Percentiles rank a stretch among this genome's conserved stretches.
phyloP scores from a whole-genome alignment of 2,329 filamentous ascomycete species.

The Hyphodiscus sp. region DNA sequence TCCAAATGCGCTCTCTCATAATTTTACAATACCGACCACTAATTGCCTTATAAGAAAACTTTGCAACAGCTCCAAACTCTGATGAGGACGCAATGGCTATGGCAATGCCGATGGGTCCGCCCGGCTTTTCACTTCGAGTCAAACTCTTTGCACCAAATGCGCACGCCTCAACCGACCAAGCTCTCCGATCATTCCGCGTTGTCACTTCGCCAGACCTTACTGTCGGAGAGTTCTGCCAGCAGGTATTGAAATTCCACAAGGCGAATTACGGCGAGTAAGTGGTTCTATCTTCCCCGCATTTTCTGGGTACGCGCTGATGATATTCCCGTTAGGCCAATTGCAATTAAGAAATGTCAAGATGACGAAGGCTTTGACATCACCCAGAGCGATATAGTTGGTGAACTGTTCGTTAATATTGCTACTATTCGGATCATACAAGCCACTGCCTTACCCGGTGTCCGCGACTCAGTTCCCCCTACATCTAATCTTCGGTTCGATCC shows the following conservation, averaged over 20 bases:
- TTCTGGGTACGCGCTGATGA: slow-evolving; percentile 4
- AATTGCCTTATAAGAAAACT: neutral
- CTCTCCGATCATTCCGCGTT: slow-evolving; percentile 27
- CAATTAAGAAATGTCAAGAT: slow-evolving; percentile 29
- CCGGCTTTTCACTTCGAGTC: slow-evolving; percentile 27
- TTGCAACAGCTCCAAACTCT: neutral
- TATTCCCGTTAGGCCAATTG: slow-evolving; percentile 18
- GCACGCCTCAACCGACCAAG: slow-evolving; percentile 16
- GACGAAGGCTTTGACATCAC: slow-evolving; percentile 29
- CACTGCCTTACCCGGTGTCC: slow-evolving; percentile 14
- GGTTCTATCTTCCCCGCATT: neutral
- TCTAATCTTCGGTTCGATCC: slow-evolving; percentile 27
- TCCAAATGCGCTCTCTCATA: neutral
- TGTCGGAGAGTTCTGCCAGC: slow-evolving; percentile 26
- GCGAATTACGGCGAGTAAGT: slow-evolving; percentile 29
- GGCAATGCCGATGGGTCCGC: slow-evolving; percentile 23
- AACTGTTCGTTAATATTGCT: slow-evolving; percentile 21
- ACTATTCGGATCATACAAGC: slow-evolving; percentile 27
- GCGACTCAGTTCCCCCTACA: slow-evolving; percentile 29
- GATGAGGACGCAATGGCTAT: slow-evolving; percentile 5
- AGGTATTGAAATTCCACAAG: slow-evolving; percentile 26
- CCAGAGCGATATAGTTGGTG: slow-evolving; percentile 24
- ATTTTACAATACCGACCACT: neutral
- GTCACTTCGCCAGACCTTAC: slow-evolving; percentile 25
- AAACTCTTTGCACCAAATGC: slow-evolving; percentile 25